Evolutionary conservation across 2,329 filamentous ascomycete species (phyloP).

Genomic region (Elsinoe batatas): DNA sequence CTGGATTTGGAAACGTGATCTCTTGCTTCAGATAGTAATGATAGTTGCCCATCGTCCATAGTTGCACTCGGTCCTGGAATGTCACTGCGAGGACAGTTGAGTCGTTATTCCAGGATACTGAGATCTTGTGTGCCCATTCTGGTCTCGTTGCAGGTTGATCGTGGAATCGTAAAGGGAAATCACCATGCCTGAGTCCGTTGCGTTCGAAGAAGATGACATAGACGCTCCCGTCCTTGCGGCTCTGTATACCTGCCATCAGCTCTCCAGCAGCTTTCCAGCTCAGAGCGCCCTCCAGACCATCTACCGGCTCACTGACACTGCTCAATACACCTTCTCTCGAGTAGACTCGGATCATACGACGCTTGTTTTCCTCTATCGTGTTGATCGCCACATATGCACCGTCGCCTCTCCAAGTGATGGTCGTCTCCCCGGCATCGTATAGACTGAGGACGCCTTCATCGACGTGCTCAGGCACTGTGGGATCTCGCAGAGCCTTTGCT

Average conservation of each 20-base stretch:
- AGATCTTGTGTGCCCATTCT: conserved; percentile 51
- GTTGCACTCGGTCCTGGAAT: conserved; percentile 63
- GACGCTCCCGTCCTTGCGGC: conserved; percentile 50
- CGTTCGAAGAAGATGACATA: conserved; percentile 93
- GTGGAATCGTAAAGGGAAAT: conserved; percentile 69
- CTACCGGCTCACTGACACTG: conserved; percentile 88
- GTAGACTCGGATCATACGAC: conserved; percentile 80
- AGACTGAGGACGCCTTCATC: conserved; percentile 70
- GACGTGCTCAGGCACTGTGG: conserved; percentile 85
- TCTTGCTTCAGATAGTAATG: conserved; percentile 98
- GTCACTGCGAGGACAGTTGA: conserved; percentile 83
- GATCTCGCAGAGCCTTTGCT: conserved; percentile 77
- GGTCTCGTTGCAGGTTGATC: conserved; percentile 31
- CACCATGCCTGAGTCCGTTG: conserved; percentile 92
- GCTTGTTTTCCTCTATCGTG: conserved; percentile 52
- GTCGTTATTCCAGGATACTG: conserved; percentile 79
- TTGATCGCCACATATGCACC: conserved; percentile 85
- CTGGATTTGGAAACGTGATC: conserved; percentile 35
- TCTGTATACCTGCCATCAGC: conserved; percentile 76
- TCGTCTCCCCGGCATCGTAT: conserved; percentile 60
- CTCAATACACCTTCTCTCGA: conserved; percentile 84
- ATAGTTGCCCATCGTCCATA: conserved; percentile 97
- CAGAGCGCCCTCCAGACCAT: conserved; percentile 74
- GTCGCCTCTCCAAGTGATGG: conserved; percentile 89
- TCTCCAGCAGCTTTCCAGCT: conserved; percentile 92